Base-by-base conservation (phyloP, 768 basidiomycete species). In the Lactarius quietus region DNA sequence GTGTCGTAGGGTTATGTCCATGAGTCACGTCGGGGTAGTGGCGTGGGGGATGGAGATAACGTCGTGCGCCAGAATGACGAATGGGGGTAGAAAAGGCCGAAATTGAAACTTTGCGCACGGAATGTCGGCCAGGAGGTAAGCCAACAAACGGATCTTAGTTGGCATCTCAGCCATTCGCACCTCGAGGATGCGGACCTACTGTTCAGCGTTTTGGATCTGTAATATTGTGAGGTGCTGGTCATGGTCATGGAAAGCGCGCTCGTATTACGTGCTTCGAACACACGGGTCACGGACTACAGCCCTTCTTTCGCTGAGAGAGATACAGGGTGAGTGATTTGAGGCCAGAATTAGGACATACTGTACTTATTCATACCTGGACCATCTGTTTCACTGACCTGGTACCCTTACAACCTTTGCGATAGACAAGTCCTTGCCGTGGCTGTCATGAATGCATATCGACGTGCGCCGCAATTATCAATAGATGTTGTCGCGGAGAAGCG, bases 291-390 rank as follows among this genome's bases (percentile, higher is more conserved):
- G n/a, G n/a, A n/a, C n/a, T n/a, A n/a, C n/a, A n/a, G n/a, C n/a
- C n/a, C n/a, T n/a, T 62, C 18, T 62, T 52, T 51, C 76, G 71
- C 70, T 90, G 89, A 70, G 83, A 81, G 67, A 84, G 88, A 73
- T 88, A 89, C 33, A 87, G 83, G 1, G 84, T 84, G 43, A 90
- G 74, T 0, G 89, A 89, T 64, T 89, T 90, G 62, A 88, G 86
- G 0, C 86, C 88, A 71, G 87, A 85, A 59, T 38, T 15, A 15
- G 38, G 43, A 18, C 15, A 18, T 43, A 43, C 43, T n/a, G 9
- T n/a, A 20, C 9, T 43, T 20, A 43, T 3, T 3, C 7, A 41
- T 20, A 20, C n/a, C n/a, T 1, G 41, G 8, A 41, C 18, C 41
- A 43, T n/a, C 43, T 43, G n/a, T 43, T n/a, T 3, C 20, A 10